Evolutionary conservation across 2,329 filamentous ascomycete genomes (phyloP).

Genomic region (Colletotrichum sansevieriae): DNA sequence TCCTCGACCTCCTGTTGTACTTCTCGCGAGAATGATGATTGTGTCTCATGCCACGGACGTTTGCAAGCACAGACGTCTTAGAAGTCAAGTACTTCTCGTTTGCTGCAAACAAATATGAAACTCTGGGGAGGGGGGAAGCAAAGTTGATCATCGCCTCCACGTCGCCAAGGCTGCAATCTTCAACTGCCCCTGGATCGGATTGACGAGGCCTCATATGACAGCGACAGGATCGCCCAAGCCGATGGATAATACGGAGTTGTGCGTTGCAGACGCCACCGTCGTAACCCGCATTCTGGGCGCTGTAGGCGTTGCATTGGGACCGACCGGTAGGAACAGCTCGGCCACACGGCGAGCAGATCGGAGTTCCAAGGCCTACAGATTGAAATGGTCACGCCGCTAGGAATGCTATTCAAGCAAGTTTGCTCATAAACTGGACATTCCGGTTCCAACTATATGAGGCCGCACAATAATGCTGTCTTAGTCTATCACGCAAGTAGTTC

Average conservation of each 20-base stretch:
- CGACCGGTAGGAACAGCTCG: slow-evolving; percentile 7
- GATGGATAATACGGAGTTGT: not conserved
- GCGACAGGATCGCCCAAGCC: too few relatives aligned
- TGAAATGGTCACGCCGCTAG: not conserved
- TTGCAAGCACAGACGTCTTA: not conserved
- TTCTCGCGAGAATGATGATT: not conserved
- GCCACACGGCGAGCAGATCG: not conserved
- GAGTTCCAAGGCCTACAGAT: too few relatives aligned
- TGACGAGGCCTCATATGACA: too few relatives aligned
- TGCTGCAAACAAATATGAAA: too few relatives aligned
- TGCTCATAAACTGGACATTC: not conserved
- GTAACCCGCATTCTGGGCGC: slow-evolving; percentile 5
- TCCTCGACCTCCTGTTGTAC: not conserved
- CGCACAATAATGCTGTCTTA: not conserved
- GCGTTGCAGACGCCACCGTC: slow-evolving; percentile 25
- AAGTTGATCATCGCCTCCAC: too few relatives aligned
- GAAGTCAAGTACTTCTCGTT: not conserved
- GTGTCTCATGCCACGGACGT: too few relatives aligned
- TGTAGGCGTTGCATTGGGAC: too few relatives aligned
- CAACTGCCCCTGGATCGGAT: too few relatives aligned
- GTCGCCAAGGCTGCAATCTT: too few relatives aligned
- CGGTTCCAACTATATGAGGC: not conserved
- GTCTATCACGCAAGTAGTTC: slow-evolving; percentile 49
- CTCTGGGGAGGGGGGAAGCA: too few relatives aligned
- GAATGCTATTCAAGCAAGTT: not conserved